These are phyloP conservation scores for Aspergillus pseudonomiae DNA, from an alignment of 2,329 filamentous ascomycete species.

Conservation along the genomic window DNA sequence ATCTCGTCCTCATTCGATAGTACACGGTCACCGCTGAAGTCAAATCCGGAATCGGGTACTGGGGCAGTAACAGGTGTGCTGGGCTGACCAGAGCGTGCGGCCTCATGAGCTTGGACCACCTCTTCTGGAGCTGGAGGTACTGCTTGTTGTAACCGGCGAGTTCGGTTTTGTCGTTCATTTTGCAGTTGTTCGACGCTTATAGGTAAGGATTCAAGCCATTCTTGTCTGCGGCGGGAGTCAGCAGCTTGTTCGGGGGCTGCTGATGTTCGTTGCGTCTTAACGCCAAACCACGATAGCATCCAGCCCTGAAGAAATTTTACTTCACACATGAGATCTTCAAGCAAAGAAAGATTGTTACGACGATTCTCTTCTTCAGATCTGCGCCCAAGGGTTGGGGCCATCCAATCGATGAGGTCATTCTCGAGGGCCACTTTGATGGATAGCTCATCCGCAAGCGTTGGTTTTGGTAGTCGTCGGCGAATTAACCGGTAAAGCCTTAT, in stretches of 20 bases:
- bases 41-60: conserved; percentile 21
- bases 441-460: conserved; percentile 42
- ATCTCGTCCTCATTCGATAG: conserved; percentile 39
- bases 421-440: conserved; percentile 47
- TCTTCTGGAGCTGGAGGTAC: conserved; percentile 20
- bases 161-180: conserved; percentile 29
- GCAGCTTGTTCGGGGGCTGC: conserved; percentile 18
- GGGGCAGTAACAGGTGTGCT: conserved; percentile 13
- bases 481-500: conserved; percentile 45
- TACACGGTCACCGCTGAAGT: conserved; percentile 23
- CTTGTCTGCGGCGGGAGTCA: conserved; percentile 22
- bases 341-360: conserved; percentile 39
- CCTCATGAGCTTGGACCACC: conserved; percentile 15
- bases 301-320: conserved; percentile 33
- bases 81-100: conserved; percentile 15
- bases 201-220: conserved; percentile 33
- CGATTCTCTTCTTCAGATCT: conserved; percentile 43
- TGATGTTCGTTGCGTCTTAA: conserved; percentile 21
- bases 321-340: conserved; percentile 43
- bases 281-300: conserved; percentile 36
- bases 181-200: conserved; percentile 36
- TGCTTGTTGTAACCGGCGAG: conserved; percentile 15
- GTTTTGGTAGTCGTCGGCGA: conserved; percentile 46
- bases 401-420: conserved; percentile 49
- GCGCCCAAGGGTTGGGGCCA: conserved; percentile 43